A percentile compares a stretch with the other conserved stretches of the same genome.
phyloP scores from a whole-genome alignment of 2,329 filamentous ascomycete genomes.

The Fonsecaea erecta region DNA sequence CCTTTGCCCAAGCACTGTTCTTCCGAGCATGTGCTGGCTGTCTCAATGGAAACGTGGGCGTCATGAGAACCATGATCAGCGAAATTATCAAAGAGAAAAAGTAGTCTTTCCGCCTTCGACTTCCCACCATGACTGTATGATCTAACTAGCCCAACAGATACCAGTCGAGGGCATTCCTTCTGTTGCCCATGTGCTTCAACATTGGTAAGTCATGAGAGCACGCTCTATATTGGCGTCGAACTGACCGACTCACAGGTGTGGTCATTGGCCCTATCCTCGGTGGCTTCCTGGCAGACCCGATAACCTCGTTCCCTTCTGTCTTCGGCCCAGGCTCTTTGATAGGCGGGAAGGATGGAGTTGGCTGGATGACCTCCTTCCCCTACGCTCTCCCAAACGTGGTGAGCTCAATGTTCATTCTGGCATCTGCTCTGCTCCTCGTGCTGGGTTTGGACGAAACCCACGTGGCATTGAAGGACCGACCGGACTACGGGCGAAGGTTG shows the following conservation, averaged over 20 bases:
- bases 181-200: slow-evolving; percentile 72
- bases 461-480: slow-evolving; percentile 45
- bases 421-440: slow-evolving; percentile 60
- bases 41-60: slow-evolving; percentile 73
- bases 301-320: slow-evolving; percentile 62
- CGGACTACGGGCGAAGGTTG: slow-evolving; percentile 49
- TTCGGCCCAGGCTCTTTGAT: slow-evolving; percentile 66
- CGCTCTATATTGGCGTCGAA: background rate
- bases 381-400: slow-evolving; percentile 73
- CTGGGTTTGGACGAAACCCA: slow-evolving; percentile 68
- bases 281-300: slow-evolving; percentile 70
- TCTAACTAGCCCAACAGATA: slow-evolving; percentile 44
- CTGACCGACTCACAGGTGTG: slow-evolving; percentile 38
- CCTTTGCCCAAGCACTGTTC: slow-evolving; percentile 65
- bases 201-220: slow-evolving; percentile 50
- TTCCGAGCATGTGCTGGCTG: slow-evolving; percentile 70
- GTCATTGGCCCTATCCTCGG: slow-evolving; percentile 58
- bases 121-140: slow-evolving; percentile 49
- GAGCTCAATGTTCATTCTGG: slow-evolving; percentile 64
- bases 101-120: slow-evolving; percentile 45
- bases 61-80: slow-evolving; percentile 75
- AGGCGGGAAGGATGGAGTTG: slow-evolving; percentile 61
- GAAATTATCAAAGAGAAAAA: slow-evolving; percentile 74
- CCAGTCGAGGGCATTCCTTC: slow-evolving; percentile 60
- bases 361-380: slow-evolving; percentile 69